These are phyloP conservation scores for Tremella yokohamensis DNA, from an alignment of 768 basidiomycete species.

Conservation along the genomic window DNA sequence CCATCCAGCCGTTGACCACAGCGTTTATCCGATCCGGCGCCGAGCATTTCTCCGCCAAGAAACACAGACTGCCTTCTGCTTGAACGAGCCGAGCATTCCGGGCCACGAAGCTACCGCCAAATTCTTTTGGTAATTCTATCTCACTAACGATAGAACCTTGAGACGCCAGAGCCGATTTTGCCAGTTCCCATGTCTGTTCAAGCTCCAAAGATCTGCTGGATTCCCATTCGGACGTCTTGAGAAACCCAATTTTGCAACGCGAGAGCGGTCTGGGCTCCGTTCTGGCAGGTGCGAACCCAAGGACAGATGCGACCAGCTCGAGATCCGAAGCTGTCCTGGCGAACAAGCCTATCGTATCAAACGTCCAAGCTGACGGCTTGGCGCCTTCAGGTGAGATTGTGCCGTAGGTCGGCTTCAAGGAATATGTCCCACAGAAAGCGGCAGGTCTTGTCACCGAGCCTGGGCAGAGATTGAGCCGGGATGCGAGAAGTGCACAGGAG, in stretches of 20 bases:
- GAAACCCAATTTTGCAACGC: constrained; percentile 33
- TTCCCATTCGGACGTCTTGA: constrained; percentile 32
- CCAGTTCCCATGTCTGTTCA: constrained; percentile 25
- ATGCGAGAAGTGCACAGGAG: not conserved
- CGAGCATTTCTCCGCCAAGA: constrained; percentile 37
- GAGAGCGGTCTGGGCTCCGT: constrained; percentile 27
- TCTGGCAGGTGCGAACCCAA: constrained; percentile 16
- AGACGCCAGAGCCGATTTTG: constrained; percentile 24
- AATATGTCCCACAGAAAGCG: constrained; percentile 47
- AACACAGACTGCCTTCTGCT: constrained; percentile 35
- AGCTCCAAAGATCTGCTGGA: constrained; percentile 21
- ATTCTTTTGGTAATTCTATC: constrained; percentile 38
- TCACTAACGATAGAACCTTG: constrained; percentile 43
- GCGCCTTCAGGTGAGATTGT: constrained; percentile 44
- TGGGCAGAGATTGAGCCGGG: constrained; percentile 2
- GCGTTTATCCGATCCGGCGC: no score
- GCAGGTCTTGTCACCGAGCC: constrained; percentile 46
- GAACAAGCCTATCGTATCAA: constrained; percentile 48
- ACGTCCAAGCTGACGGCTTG: constrained; percentile 36
- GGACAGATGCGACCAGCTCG: constrained; percentile 25
- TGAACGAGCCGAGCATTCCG: constrained; percentile 19
- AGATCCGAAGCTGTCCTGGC: constrained; percentile 42
- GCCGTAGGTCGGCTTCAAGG: constrained; percentile 48
- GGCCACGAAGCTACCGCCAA: constrained; percentile 20
- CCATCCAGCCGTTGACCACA: constrained; percentile 16